Base-by-base conservation (phyloP, 1,139 yeast species). In the Barnettozyma hawaiiensis region DNA sequence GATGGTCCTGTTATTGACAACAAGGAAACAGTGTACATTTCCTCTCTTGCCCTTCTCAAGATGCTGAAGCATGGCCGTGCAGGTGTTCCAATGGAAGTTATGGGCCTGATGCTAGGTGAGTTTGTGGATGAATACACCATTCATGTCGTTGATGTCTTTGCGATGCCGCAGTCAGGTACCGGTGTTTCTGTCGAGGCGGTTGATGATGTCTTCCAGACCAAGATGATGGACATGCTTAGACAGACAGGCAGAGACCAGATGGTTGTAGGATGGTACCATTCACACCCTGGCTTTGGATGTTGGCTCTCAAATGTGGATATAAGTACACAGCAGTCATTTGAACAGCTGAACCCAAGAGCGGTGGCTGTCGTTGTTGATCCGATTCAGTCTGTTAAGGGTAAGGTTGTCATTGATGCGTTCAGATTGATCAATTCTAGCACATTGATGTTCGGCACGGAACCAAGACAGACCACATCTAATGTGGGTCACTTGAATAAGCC, bases 71-170 rank as follows among this genome's bases (percentile, higher is more conserved):
- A 92, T 62, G 97, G 98, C 37, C 76, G 97, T 59, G 97, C 98
- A 1, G 99, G 99, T 61, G 98, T 94, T 43, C 99, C 99, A 15
- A 94, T 94, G 99, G 99, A 94, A 70, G 99, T 94, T 40, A 94
- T 94, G 99, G 99, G 99, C 4, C 75, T 94, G 52, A 94, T 94
- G 99, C 76, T 94, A 55, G 99, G 99, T 40, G 97, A 92, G 57
- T 90, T 92, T 66, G 95, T 94, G 22, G 98, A 94, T 63, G 98
- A 94, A 50, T 92, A 85, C 66, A 94, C 98, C 1, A 94, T 94
- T 37, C 96, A 90, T 57, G 98, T 92, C 31, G 89, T 87, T 49
- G 98, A 92, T 61, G 98, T 92, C 42, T 92, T 92, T 73, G 98
- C 98, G 47, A 92, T 92, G 98, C 98, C 98, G 16, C 98, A 92